These are phyloP conservation scores for Cercospora beticola DNA, from an alignment of 2,329 filamentous ascomycete species.

Conservation along the genomic window DNA sequence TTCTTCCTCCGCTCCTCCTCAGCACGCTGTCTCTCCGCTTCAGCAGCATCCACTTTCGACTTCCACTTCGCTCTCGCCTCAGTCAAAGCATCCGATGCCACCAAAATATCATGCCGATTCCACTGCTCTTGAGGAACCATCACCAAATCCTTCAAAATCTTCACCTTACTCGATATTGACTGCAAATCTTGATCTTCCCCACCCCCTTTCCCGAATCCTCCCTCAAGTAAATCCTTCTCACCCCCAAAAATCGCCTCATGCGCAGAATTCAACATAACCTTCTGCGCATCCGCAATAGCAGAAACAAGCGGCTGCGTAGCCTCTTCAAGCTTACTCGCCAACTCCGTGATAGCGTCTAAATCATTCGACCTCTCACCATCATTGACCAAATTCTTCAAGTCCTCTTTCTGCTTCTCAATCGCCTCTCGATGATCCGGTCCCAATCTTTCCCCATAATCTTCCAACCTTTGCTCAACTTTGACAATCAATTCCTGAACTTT, in stretches of 20 bases:
- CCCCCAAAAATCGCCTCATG: slow-evolving; percentile 40
- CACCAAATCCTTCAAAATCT: slow-evolving; percentile 34
- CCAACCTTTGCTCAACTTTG: slow-evolving; percentile 29
- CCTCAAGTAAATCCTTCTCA: slow-evolving; percentile 36
- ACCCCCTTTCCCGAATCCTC: slow-evolving; percentile 12
- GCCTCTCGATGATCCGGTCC: slow-evolving; percentile 27
- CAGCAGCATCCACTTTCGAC: slow-evolving; percentile 25
- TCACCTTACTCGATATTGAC: slow-evolving; percentile 29
- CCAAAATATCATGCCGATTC: slow-evolving; percentile 34
- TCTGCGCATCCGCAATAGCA: slow-evolving; percentile 30
- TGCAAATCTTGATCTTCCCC: slow-evolving; percentile 25
- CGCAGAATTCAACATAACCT: slow-evolving; percentile 35
- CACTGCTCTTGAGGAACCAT: slow-evolving; percentile 36
- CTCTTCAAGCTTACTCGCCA: slow-evolving; percentile 24
- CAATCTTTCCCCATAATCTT: slow-evolving; percentile 35
- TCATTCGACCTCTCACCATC: slow-evolving; percentile 25
- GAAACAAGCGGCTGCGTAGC: slow-evolving; percentile 29
- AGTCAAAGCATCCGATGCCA: slow-evolving; percentile 33
- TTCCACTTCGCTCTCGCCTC: slow-evolving; percentile 30
- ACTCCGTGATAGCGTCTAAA: slow-evolving; percentile 26
- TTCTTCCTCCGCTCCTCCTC: slow-evolving; percentile 16
- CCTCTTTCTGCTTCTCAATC: slow-evolving; percentile 32
- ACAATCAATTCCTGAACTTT: slow-evolving; percentile 31
- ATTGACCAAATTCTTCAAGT: slow-evolving; percentile 32
- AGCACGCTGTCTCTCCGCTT: slow-evolving; percentile 19